Percentiles rank a stretch among this genome's conserved stretches.
These are phyloP conservation scores for Afroboletus lepidellus DNA, from an alignment of 1,284 basidiomycete genomes.

Conservation along the genomic window DNA sequence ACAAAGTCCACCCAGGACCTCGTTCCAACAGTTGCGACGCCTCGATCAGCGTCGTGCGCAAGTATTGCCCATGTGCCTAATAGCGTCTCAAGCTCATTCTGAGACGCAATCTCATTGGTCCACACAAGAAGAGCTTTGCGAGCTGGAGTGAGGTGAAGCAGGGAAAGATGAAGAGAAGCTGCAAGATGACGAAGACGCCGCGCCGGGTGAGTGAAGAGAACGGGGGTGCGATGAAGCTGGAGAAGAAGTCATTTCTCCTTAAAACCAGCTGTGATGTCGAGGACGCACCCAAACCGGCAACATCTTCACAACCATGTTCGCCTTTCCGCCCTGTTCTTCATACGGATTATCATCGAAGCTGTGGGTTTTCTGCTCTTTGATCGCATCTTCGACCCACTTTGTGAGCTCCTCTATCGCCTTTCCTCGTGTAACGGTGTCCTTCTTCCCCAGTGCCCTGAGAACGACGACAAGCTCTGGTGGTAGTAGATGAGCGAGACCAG, in stretches of 20 bases:
- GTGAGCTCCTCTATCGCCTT: slow-evolving; percentile 86
- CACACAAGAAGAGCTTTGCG: slow-evolving; percentile 59
- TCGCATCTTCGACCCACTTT: slow-evolving; percentile 62
- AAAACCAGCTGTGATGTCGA: slow-evolving; percentile 3
- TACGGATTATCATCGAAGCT: slow-evolving; percentile 35
- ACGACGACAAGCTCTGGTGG: slow-evolving; percentile 85
- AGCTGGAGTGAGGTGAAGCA: slow-evolving; percentile 55
- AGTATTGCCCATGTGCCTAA: slow-evolving; percentile 81
- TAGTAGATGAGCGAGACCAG: slow-evolving; percentile 75
- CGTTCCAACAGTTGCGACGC: slow-evolving; percentile 51
- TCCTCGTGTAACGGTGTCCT: slow-evolving; percentile 84
- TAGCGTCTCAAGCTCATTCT: slow-evolving; percentile 64
- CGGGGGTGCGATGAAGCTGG: slow-evolving; percentile 84
- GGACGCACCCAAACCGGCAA: slow-evolving; percentile 88
- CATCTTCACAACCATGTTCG: slow-evolving; percentile 56
- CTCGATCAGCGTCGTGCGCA: slow-evolving; percentile 71
- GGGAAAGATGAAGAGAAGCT: slow-evolving; percentile 64
- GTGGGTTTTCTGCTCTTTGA: slow-evolving; percentile 43
- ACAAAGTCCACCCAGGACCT: slow-evolving; percentile 56
- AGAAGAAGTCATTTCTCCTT: slow-evolving; percentile 2
- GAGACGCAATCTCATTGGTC: slow-evolving; percentile 52
- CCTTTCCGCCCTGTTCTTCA: slow-evolving; percentile 31
- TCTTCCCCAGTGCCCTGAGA: slow-evolving; percentile 84
- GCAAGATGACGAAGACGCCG: slow-evolving; percentile 74
- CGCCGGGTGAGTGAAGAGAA: slow-evolving; percentile 79